These are phyloP conservation scores for Eleusine indica DNA, from an alignment of 176 grass and related monocot genomes.

Conservation along the genomic window DNA sequence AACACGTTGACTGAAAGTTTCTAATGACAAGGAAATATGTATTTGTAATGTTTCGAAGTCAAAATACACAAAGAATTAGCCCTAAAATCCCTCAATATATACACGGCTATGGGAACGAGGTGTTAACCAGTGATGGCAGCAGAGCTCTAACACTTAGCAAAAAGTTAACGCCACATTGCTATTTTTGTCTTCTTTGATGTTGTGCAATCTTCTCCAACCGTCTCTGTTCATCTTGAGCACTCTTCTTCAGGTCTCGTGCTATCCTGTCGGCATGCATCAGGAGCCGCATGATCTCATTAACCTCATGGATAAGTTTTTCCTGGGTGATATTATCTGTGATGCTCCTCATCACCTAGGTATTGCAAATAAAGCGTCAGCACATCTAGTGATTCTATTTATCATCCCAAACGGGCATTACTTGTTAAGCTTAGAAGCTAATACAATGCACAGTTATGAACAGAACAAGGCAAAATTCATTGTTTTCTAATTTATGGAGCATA, in stretches of 20 bases:
- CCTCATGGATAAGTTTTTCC: constrained; percentile 78
- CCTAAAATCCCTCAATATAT: constrained; percentile 56
- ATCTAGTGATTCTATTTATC: neutral
- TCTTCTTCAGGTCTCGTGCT: constrained; percentile 46
- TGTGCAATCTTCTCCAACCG: constrained; percentile 45
- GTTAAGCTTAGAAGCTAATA: neutral
- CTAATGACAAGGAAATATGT: too few relatives aligned
- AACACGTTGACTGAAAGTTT: too few relatives aligned
- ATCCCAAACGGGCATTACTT: too few relatives aligned
- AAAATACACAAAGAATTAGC: constrained; percentile 51
- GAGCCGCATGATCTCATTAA: constrained; percentile 63
- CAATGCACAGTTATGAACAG: neutral
- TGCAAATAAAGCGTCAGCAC: constrained; percentile 10
- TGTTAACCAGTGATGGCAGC: neutral
- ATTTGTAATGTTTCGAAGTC: too few relatives aligned
- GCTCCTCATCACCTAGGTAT: constrained; percentile 81
- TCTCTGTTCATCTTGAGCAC: constrained; percentile 43
- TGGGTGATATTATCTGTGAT: constrained; percentile 92
- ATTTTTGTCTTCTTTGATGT: constrained; percentile 42
- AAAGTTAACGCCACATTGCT: too few relatives aligned
- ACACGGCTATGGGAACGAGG: constrained; percentile 46
- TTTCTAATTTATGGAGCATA: neutral
- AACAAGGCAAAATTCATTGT: neutral
- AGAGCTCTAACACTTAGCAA: neutral
- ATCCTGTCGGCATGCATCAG: constrained; percentile 87